Percentiles rank a stretch among this genome's conserved stretches.
These are phyloP conservation scores for Fraxinus quadrangulata DNA, from an alignment of 257 asterid species.

Conservation along the genomic window DNA sequence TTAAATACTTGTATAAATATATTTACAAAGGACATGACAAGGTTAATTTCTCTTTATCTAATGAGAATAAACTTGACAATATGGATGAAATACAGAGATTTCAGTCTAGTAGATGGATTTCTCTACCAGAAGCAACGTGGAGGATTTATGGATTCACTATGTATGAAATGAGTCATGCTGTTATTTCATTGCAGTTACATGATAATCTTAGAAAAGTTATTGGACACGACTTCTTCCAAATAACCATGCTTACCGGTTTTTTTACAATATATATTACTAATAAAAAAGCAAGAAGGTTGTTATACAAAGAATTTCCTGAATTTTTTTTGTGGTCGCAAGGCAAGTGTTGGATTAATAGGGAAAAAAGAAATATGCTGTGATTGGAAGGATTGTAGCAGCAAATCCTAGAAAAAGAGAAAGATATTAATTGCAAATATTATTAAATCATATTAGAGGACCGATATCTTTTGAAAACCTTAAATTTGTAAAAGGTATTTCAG, in stretches of 20 bases:
- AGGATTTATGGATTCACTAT: too few species aligned
- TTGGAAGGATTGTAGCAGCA: background rate
- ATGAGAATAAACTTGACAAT: too few species aligned
- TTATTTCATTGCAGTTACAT: background rate
- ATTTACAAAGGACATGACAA: conserved; percentile 21
- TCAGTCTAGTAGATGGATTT: background rate
- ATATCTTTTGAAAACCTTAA: too few species aligned
- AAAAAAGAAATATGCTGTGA: too few species aligned
- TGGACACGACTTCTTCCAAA: too few species aligned
- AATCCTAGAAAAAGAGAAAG: background rate
- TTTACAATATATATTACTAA: too few species aligned
- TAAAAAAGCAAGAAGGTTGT: background rate
- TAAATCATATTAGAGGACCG: background rate
- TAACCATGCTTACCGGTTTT: too few species aligned
- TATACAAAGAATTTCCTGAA: background rate
- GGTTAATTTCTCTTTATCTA: background rate
- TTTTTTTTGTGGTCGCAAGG: background rate
- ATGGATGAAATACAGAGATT: background rate
- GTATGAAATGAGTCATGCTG: background rate
- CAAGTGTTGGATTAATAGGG: background rate
- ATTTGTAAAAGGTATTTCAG: background rate
- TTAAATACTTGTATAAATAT: conserved; percentile 25
- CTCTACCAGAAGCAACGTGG: background rate
- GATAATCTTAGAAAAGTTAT: too few species aligned
- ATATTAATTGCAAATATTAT: too few species aligned